These are phyloP conservation scores for Lathyrus sativus DNA, from an alignment of 306 rosid species.

Conservation along the genomic window DNA sequence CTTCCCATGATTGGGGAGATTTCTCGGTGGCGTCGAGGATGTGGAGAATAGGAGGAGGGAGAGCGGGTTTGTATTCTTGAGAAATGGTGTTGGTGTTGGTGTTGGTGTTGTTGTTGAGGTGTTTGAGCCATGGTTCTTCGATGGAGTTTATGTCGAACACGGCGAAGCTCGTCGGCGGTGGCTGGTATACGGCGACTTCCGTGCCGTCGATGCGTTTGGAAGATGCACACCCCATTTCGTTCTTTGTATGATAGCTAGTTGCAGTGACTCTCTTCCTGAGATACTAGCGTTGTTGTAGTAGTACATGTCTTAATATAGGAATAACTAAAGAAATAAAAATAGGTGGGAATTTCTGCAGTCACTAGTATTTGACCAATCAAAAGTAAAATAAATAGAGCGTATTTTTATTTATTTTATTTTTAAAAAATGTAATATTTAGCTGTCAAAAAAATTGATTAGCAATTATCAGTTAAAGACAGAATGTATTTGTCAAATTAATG, in stretches of 20 bases:
- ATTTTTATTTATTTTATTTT: too few species aligned
- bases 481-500: background rate
- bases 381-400: background rate
- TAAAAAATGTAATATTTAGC: too few species aligned
- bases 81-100: constrained; percentile 7
- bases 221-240: constrained; percentile 72
- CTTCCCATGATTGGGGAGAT: constrained; percentile 80
- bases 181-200: constrained; percentile 48
- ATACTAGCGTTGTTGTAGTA: background rate
- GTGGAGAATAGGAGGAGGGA: constrained; percentile 59
- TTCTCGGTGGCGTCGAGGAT: constrained; percentile 53
- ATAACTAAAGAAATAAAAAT: background rate
- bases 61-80: constrained; percentile 38
- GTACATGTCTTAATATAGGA: background rate
- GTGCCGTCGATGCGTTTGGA: constrained; percentile 57
- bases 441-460: background rate
- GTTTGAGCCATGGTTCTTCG: constrained; percentile 81
- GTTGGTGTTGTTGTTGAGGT: constrained; percentile 30
- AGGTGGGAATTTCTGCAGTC: background rate
- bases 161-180: constrained; percentile 85
- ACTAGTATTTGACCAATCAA: background rate
- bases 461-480: background rate
- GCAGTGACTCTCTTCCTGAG: too few species aligned
- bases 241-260: background rate
- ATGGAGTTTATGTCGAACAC: constrained; percentile 77